Evolutionary conservation across 176 grass and related monocot genomes (phyloP).

Genomic region (Saccharum spontaneum): DNA sequence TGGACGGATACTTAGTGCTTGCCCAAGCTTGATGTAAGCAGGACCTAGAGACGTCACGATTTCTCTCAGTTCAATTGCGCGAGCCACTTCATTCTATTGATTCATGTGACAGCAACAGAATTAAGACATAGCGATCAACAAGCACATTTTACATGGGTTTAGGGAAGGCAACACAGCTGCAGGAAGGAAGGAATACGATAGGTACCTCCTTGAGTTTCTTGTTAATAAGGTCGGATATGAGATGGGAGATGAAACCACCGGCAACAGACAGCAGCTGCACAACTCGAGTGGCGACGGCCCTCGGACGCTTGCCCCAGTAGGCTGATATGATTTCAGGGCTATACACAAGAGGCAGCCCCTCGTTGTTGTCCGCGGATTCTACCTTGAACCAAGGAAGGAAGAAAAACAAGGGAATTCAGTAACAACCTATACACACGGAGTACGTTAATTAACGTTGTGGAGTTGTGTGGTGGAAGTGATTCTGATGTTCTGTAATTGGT

Average conservation of each 20-base stretch:
- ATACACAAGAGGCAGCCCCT: slow-evolving; percentile 81
- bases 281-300: slow-evolving; percentile 68
- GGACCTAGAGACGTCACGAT: slow-evolving; percentile 95
- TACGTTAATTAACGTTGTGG: neutral
- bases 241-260: slow-evolving; percentile 85
- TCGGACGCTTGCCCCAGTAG: slow-evolving; percentile 81
- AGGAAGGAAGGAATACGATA: neutral
- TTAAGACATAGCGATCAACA: slow-evolving; percentile 7
- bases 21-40: slow-evolving; percentile 95
- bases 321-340: slow-evolving; percentile 80
- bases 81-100: slow-evolving; percentile 71
- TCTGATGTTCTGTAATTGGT: neutral
- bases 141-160: neutral
- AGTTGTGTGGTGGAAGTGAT: neutral
- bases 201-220: slow-evolving; percentile 89
- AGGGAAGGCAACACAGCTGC: neutral
- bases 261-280: slow-evolving; percentile 87
- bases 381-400: slow-evolving; percentile 44
- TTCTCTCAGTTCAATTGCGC: slow-evolving; percentile 92
- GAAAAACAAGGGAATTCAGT: neutral
- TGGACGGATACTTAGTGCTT: slow-evolving; percentile 88
- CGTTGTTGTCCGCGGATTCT: slow-evolving; percentile 42
- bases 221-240: slow-evolving; percentile 74
- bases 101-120: neutral
- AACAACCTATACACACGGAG: neutral